phyloP scores from a whole-genome alignment of 139 green algal species.

The Deuterostichococcus epilithicus region DNA sequence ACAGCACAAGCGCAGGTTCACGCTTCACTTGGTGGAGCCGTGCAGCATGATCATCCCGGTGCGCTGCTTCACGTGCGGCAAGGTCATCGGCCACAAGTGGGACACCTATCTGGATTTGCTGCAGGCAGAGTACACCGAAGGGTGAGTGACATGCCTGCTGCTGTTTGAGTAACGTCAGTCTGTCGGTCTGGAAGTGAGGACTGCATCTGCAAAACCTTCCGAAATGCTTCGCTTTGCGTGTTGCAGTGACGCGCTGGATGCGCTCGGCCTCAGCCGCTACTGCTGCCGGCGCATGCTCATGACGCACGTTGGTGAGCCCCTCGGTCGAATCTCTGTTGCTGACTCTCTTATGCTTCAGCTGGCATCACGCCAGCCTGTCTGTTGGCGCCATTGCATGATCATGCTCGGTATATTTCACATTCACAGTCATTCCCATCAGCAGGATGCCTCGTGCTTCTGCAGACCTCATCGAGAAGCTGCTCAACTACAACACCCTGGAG shows the following conservation, averaged over 20 bases:
- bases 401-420: too few species aligned
- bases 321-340: neutral
- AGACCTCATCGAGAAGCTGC: slow-evolving; percentile 98
- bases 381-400: too few species aligned
- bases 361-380: slow-evolving; percentile 47
- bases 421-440: too few species aligned
- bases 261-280: slow-evolving; percentile 90
- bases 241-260: slow-evolving; percentile 92
- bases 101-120: slow-evolving; percentile 97
- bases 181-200: neutral
- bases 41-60: slow-evolving; percentile 98
- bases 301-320: slow-evolving; percentile 71
- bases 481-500: slow-evolving; percentile 97
- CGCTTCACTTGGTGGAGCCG: too few species aligned
- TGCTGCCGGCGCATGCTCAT: slow-evolving; percentile 99
- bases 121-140: slow-evolving; percentile 72
- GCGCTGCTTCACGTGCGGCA: slow-evolving; percentile 98
- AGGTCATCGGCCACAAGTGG: slow-evolving; percentile 99
- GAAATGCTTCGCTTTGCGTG: neutral
- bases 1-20: too few species aligned
- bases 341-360: neutral
- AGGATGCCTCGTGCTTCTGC: too few species aligned
- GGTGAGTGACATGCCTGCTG: slow-evolving; percentile 34
- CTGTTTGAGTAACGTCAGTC: neutral
- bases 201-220: neutral